Percentiles rank a stretch among this genome's conserved stretches.
Evolutionary conservation across 176 grass and related monocot species (phyloP).

Genomic region (Luzula sylvatica): DNA sequence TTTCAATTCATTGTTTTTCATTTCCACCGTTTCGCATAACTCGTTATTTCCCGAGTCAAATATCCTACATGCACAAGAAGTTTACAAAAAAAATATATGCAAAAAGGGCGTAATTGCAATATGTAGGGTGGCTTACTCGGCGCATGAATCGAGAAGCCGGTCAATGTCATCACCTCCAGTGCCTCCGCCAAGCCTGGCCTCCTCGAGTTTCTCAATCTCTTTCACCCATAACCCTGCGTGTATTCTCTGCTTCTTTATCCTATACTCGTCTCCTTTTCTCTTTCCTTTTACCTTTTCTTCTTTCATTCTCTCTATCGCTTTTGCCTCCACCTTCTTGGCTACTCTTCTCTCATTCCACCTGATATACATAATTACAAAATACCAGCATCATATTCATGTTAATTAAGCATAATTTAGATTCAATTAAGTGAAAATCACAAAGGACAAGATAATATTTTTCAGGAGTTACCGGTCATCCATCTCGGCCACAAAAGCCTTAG

Average conservation of each 20-base stretch:
- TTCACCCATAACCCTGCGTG: slow-evolving; percentile 83
- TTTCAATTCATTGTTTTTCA: slow-evolving; percentile 61
- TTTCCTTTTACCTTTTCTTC: slow-evolving; percentile 32
- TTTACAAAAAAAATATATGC: too few relatives aligned
- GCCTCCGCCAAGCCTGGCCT: slow-evolving; percentile 51
- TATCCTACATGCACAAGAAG: slow-evolving; percentile 45
- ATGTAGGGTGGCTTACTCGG: slow-evolving; percentile 35
- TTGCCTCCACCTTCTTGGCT: slow-evolving; percentile 20
- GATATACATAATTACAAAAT: not conserved
- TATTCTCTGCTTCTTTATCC: slow-evolving; percentile 80
- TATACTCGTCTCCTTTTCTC: slow-evolving; percentile 54
- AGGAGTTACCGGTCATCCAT: slow-evolving; percentile 75
- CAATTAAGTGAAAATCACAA: too few relatives aligned
- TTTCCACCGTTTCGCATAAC: slow-evolving; percentile 38
- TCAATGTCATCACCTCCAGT: slow-evolving; percentile 61
- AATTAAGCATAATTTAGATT: too few relatives aligned
- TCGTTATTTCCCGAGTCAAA: slow-evolving; percentile 74
- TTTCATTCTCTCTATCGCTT: not conserved
- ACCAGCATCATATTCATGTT: not conserved
- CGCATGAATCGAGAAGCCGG: slow-evolving; percentile 81
- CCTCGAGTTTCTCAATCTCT: slow-evolving; percentile 92
- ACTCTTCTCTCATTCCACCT: slow-evolving; percentile 20
- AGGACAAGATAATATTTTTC: too few relatives aligned
- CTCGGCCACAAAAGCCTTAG: slow-evolving; percentile 79
- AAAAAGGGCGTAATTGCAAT: too few relatives aligned